Conservation (phyloP, 1,284 basidiomycete genomes). For the Cystobasidium pallidum region DNA sequence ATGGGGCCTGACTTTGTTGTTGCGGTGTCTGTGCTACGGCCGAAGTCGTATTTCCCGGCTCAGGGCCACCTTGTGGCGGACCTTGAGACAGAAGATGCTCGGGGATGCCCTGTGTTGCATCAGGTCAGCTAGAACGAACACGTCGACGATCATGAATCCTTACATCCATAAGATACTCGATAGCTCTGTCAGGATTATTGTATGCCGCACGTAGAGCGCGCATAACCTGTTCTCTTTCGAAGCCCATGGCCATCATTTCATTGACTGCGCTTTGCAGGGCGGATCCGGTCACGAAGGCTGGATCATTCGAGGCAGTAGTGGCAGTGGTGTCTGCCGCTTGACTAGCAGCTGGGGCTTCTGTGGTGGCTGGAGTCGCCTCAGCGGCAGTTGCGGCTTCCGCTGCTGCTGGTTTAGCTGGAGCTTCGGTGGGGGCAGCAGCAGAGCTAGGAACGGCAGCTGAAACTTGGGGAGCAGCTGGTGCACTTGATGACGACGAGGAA, state of each 20-base stretch:
- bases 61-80: slow-evolving; percentile 38
- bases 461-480: slow-evolving; percentile 44
- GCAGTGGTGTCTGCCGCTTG: slow-evolving; percentile 50
- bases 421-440: slow-evolving; percentile 53
- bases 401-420: slow-evolving; percentile 55
- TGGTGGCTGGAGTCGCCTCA: slow-evolving; percentile 54
- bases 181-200: slow-evolving; percentile 97
- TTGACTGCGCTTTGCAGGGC: slow-evolving; percentile 74
- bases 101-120: slow-evolving; percentile 72
- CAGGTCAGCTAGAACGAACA: slow-evolving; percentile 8
- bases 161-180: slow-evolving; percentile 94
- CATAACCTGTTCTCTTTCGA: slow-evolving; percentile 80
- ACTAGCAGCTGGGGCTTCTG: slow-evolving; percentile 56
- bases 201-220: slow-evolving; percentile 88
- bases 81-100: slow-evolving; percentile 61
- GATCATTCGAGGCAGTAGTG: slow-evolving; percentile 47
- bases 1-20: slow-evolving; percentile 34
- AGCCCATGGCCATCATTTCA: slow-evolving; percentile 94
- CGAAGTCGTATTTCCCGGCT: slow-evolving; percentile 52
- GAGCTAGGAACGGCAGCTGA: slow-evolving; percentile 55
- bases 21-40: slow-evolving; percentile 44
- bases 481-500: slow-evolving; percentile 50
- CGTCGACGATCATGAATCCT: slow-evolving; percentile 51
- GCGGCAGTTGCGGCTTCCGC: slow-evolving; percentile 57
- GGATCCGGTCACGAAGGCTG: slow-evolving; percentile 66